Conservation (phyloP, 2,329 filamentous ascomycete genomes). For the Aureobasidium namibiae region DNA sequence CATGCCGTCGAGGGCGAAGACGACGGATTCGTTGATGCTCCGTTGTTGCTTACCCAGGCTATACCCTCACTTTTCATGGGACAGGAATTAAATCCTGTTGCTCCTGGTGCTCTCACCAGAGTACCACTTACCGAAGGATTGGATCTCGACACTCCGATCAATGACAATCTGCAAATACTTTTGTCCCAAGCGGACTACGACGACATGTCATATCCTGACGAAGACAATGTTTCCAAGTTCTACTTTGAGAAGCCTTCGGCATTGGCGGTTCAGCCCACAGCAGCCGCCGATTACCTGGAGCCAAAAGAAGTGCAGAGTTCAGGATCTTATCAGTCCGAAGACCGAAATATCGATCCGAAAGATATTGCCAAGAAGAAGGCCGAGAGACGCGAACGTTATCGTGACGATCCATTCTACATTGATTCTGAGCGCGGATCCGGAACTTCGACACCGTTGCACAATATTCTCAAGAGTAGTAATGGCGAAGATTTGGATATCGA, state of each 20-base stretch:
- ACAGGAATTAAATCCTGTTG: constrained; percentile 86
- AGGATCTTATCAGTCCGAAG: constrained; percentile 36
- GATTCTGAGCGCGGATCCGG: constrained; percentile 42
- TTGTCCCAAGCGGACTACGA: constrained; percentile 47
- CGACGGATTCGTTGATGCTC: constrained; percentile 65
- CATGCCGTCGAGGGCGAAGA: constrained; percentile 51
- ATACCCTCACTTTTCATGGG: constrained; percentile 82
- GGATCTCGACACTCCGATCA: constrained; percentile 75
- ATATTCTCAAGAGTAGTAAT: constrained; percentile 59
- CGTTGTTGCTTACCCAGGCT: constrained; percentile 79
- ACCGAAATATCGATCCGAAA: constrained; percentile 57
- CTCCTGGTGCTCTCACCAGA: constrained; percentile 70
- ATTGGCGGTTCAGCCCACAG: constrained; percentile 18
- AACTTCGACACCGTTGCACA: constrained; percentile 69
- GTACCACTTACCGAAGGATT: constrained; percentile 71
- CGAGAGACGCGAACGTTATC: constrained; percentile 73
- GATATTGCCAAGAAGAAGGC: constrained; percentile 65
- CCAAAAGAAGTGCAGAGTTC: constrained; percentile 26
- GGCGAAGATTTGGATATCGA: constrained; percentile 81
- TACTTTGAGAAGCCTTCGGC: constrained; percentile 35
- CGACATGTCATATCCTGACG: constrained; percentile 30
- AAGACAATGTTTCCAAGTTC: constrained; percentile 38
- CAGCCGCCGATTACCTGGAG: constrained; percentile 38
- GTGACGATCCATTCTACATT: constrained; percentile 95
- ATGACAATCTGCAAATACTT: constrained; percentile 60